phyloP scores from a whole-genome alignment of 768 basidiomycete genomes.

The Gymnopilus junonius region DNA sequence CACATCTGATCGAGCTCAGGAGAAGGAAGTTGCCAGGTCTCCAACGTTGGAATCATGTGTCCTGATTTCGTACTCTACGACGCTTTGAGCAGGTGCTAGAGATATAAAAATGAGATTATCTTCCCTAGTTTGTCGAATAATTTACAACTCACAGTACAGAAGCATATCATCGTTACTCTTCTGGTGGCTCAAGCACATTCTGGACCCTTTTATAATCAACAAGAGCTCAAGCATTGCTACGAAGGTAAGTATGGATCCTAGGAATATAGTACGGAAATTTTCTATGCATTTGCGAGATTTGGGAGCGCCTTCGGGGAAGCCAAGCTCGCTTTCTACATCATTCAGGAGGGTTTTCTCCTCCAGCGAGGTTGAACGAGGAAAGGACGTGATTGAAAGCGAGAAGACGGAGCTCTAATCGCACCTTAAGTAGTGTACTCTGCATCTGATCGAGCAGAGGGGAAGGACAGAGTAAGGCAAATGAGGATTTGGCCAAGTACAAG shows the following conservation, averaged over 20 bases:
- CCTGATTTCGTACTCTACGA: neutral
- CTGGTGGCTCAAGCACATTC: neutral
- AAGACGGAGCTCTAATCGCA: no score
- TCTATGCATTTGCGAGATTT: neutral
- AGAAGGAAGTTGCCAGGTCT: neutral
- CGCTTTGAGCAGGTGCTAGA: neutral
- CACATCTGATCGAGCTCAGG: constrained; percentile 2
- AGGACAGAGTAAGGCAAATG: no score
- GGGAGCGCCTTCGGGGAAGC: neutral
- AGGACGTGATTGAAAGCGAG: neutral
- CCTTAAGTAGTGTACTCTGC: no score
- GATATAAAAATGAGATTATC: neutral
- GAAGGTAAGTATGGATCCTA: neutral
- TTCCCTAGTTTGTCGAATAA: no score
- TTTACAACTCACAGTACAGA: neutral
- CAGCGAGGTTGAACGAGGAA: neutral
- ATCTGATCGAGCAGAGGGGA: no score
- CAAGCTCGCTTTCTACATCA: neutral
- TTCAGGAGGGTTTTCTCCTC: neutral
- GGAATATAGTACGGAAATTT: neutral
- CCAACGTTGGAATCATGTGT: constrained; percentile 1
- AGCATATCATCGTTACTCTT: neutral
- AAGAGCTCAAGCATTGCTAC: neutral
- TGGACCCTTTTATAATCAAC: neutral
- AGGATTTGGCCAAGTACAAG: neutral